Percentiles rank a stretch among this genome's conserved stretches.
These are phyloP conservation scores for Ustilago xerochloae DNA, from an alignment of 1,284 basidiomycete species.

Conservation along the genomic window DNA sequence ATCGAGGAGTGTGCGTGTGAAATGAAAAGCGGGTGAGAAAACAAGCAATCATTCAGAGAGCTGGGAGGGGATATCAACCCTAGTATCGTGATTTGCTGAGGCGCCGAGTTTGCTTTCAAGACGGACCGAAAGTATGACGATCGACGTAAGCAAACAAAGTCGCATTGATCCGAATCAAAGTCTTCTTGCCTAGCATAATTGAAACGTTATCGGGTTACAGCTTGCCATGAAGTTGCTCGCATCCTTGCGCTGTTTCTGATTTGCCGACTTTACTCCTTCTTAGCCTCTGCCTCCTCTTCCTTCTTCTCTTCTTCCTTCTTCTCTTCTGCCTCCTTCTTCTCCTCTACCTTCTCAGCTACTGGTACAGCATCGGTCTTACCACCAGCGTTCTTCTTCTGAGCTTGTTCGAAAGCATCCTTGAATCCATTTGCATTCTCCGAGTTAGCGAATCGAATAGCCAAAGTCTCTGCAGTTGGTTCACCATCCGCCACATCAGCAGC, in stretches of 20 bases:
- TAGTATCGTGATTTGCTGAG: background rate
- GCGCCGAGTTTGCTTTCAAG: background rate
- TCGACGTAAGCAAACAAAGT: no score
- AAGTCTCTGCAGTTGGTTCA: constrained; percentile 88
- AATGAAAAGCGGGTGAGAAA: background rate
- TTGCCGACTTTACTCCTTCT: constrained; percentile 19
- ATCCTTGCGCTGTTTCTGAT: background rate
- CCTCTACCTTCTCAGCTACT: constrained; percentile 24
- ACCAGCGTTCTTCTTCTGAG: constrained; percentile 59
- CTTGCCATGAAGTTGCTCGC: constrained; percentile 8
- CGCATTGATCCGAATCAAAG: background rate
- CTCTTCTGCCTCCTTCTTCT: constrained; percentile 25
- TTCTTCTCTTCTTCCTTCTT: constrained; percentile 41
- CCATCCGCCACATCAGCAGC: constrained; percentile 86
- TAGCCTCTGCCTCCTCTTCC: constrained; percentile 34
- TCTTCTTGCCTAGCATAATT: background rate
- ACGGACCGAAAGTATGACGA: no score
- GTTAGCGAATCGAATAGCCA: constrained; percentile 98
- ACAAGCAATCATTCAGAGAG: background rate
- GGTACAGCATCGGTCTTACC: constrained; percentile 29
- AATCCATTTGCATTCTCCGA: constrained; percentile 75
- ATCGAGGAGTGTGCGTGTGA: background rate
- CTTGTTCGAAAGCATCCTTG: constrained; percentile 65
- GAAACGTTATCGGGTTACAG: constrained; percentile 25
- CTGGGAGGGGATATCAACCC: constrained; percentile 45